Conservation (phyloP, 768 basidiomycete genomes). For the Boletus vinaceobasis region DNA sequence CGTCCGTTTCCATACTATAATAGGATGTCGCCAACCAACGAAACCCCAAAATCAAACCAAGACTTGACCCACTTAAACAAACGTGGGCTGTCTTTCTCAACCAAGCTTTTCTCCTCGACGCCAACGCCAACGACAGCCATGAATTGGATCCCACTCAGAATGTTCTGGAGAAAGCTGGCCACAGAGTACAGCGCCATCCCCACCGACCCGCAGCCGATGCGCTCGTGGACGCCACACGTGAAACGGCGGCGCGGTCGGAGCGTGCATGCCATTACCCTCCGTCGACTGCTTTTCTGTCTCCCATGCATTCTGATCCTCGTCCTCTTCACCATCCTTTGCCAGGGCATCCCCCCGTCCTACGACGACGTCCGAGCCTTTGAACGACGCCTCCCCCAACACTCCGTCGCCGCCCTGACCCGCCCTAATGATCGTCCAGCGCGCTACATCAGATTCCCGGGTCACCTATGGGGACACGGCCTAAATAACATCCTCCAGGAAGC, state of each 20-base stretch:
- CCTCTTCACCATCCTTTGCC: constrained; percentile 30
- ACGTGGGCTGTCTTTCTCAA: too few relatives aligned
- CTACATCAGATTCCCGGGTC: constrained; percentile 51
- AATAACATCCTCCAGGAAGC: constrained; percentile 63
- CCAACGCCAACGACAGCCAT: background rate
- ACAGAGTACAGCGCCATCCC: constrained; percentile 15
- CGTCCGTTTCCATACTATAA: too few relatives aligned
- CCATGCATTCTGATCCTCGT: constrained; percentile 21
- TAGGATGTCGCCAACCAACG: too few relatives aligned
- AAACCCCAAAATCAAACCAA: too few relatives aligned
- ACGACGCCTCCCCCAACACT: constrained; percentile 38
- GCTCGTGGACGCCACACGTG: background rate
- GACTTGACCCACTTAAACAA: too few relatives aligned
- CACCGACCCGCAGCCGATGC: background rate
- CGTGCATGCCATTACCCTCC: constrained; percentile 17
- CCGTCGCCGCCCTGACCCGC: constrained; percentile 17
- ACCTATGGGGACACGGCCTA: constrained; percentile 59
- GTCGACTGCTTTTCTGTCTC: constrained; percentile 27
- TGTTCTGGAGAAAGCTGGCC: background rate
- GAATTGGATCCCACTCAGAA: background rate
- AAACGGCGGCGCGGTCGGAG: constrained; percentile 16
- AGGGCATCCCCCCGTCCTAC: constrained; percentile 41
- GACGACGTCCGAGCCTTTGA: constrained; percentile 36
- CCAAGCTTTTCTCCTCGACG: too few relatives aligned
- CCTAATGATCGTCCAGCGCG: constrained; percentile 9